Percentiles rank a stretch among this genome's conserved stretches.
phyloP scores from a whole-genome alignment of 2,329 filamentous ascomycete species.

The Cladosporium halotolerans region DNA sequence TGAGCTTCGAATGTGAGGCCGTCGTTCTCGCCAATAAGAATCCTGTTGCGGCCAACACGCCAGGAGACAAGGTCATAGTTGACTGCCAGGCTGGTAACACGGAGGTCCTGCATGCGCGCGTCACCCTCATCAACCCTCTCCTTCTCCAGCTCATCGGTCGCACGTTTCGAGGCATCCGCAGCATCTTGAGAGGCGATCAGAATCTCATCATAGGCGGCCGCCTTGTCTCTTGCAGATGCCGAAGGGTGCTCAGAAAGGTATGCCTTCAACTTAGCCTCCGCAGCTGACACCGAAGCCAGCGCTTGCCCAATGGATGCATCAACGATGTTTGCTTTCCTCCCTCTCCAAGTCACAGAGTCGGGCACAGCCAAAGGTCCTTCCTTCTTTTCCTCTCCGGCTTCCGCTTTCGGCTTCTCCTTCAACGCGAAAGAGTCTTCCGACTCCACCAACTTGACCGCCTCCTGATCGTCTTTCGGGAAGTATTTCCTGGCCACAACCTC shows the following conservation, averaged over 20 bases:
- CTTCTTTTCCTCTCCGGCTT: conserved; percentile 22
- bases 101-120: conserved; percentile 80
- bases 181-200: conserved; percentile 88
- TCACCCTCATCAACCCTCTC: conserved; percentile 83
- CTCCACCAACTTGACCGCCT: conserved; percentile 62
- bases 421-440: conserved; percentile 63
- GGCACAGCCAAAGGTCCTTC: conserved; percentile 46
- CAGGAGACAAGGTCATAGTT: conserved; percentile 93
- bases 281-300: conserved; percentile 60
- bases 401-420: conserved; percentile 43
- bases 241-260: conserved; percentile 40
- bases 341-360: conserved; percentile 77
- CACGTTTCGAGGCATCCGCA: conserved; percentile 85
- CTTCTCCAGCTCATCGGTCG: conserved; percentile 79
- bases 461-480: conserved; percentile 61
- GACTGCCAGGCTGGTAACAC: conserved; percentile 86
- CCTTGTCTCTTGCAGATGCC: conserved; percentile 54
- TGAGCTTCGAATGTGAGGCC: conserved; percentile 55
- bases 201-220: conserved; percentile 84
- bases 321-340: conserved; percentile 77
- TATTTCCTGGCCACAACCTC: conserved; percentile 70
- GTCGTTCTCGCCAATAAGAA: conserved; percentile 77
- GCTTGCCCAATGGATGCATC: conserved; percentile 87
- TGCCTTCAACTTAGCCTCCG: conserved; percentile 46
- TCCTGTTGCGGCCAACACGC: conserved; percentile 87